These are phyloP conservation scores for Melampsora abietis-canadensis DNA, from an alignment of 1,284 basidiomycete genomes.

Conservation along the genomic window DNA sequence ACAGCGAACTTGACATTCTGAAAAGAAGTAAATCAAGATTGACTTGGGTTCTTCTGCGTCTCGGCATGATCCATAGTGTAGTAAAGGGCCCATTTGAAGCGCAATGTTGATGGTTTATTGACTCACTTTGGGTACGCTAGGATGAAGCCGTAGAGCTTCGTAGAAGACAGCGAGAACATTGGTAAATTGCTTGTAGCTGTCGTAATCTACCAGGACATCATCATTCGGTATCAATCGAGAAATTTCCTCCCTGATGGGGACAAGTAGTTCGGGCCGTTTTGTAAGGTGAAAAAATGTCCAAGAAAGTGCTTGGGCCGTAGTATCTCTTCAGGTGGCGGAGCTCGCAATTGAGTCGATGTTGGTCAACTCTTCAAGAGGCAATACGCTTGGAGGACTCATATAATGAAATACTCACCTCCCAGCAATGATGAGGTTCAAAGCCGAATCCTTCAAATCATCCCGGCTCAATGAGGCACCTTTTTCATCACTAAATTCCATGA, in stretches of 20 bases:
- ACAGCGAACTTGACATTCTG: slow-evolving; percentile 43
- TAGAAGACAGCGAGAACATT: slow-evolving; percentile 44
- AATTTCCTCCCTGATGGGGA: slow-evolving; percentile 42
- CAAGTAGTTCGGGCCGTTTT: slow-evolving; percentile 35
- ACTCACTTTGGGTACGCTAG: slow-evolving; percentile 44
- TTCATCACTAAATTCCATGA: slow-evolving; percentile 44
- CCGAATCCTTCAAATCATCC: slow-evolving; percentile 46
- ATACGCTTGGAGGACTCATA: background rate
- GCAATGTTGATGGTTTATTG: background rate
- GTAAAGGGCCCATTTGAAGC: background rate
- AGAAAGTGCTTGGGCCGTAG: slow-evolving; percentile 46
- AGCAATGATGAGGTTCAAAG: slow-evolving; percentile 46
- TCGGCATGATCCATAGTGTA: background rate
- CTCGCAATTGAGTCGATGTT: too few relatives aligned
- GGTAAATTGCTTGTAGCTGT: slow-evolving; percentile 44
- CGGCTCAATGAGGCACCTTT: slow-evolving; percentile 40
- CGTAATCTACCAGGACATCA: slow-evolving; percentile 39
- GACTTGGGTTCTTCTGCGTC: background rate
- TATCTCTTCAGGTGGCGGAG: slow-evolving; percentile 31
- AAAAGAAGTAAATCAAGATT: slow-evolving; percentile 14
- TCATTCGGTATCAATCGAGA: slow-evolving; percentile 17
- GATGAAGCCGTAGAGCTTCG: slow-evolving; percentile 46
- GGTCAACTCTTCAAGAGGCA: background rate
- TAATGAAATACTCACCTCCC: slow-evolving; percentile 40
- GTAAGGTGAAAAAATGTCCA: slow-evolving; percentile 46